Percentiles rank a stretch among this genome's conserved stretches.
phyloP scores from a whole-genome alignment of 345 rosid genomes.

The Brassica rapa region DNA sequence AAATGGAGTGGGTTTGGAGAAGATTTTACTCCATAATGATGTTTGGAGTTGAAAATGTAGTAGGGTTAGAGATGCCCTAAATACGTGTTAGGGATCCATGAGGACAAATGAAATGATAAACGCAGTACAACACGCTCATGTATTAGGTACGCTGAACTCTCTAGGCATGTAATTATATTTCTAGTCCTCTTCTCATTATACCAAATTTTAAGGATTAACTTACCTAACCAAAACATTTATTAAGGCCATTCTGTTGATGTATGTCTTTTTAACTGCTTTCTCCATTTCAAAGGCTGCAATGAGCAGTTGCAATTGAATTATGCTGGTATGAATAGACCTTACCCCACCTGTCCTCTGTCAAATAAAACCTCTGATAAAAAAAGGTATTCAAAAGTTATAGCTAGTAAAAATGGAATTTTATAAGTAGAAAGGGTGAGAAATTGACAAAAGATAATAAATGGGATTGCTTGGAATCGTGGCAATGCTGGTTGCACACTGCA shows the following conservation, averaged over 20 bases:
- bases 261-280: constrained; percentile 20
- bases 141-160: neutral
- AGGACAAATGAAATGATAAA: neutral
- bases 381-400: neutral
- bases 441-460: constrained; percentile 42
- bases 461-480: constrained; percentile 41
- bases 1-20: too few relatives aligned
- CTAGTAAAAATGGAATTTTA: constrained; percentile 12
- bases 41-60: too few relatives aligned
- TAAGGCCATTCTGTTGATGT: constrained; percentile 24
- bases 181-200: neutral
- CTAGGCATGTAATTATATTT: neutral
- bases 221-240: constrained; percentile 1
- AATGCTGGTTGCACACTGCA: constrained; percentile 52
- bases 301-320: constrained; percentile 33
- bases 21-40: too few relatives aligned
- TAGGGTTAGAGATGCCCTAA: too few relatives aligned
- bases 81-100: neutral
- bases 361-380: neutral
- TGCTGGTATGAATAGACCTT: constrained; percentile 31
- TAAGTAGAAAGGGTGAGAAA: constrained; percentile 29
- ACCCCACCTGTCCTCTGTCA: constrained; percentile 31
- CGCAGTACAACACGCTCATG: neutral
- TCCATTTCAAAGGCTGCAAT: constrained; percentile 40
- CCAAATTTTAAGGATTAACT: constrained; percentile 2